Conservation (phyloP, 1,139 yeast genomes). For the Trichomonascaceae sp. region DNA sequence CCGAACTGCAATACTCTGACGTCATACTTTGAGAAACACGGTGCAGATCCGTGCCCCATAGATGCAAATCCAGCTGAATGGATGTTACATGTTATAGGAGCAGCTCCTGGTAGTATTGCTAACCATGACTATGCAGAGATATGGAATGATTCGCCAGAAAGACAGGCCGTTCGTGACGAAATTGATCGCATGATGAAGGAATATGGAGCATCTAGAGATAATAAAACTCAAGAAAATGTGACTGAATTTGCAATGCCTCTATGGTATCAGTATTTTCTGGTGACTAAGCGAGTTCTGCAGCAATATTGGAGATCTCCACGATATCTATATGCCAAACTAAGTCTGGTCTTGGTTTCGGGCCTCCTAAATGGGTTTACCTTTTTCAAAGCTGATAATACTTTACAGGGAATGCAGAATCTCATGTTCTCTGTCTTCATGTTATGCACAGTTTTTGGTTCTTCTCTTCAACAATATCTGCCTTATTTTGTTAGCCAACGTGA, state of each 20-base stretch:
- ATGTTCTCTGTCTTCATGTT: constrained; percentile 65
- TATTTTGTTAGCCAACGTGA: constrained; percentile 65
- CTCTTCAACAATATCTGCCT: constrained; percentile 71
- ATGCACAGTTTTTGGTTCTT: constrained; percentile 52
- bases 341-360: constrained; percentile 46
- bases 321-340: constrained; percentile 61
- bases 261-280: constrained; percentile 45
- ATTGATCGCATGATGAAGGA: constrained; percentile 24
- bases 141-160: constrained; percentile 58
- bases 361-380: constrained; percentile 72
- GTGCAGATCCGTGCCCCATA: constrained; percentile 59
- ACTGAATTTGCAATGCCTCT: constrained; percentile 38
- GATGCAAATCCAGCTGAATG: constrained; percentile 78
- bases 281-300: constrained; percentile 47
- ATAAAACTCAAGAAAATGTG: constrained; percentile 21
- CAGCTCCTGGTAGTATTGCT: constrained; percentile 71
- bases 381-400: constrained; percentile 56
- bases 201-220: constrained; percentile 18
- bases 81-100: constrained; percentile 77
- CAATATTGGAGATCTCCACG: constrained; percentile 74
- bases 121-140: constrained; percentile 58
- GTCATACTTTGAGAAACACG: constrained; percentile 62
- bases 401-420: constrained; percentile 41
- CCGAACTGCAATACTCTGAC: constrained; percentile 53
- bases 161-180: constrained; percentile 35